Evolutionary conservation across 371 early-diverging fungal genomes (phyloP), one percentile per base, ranked within the genome.

Genomic region (Apophysomyces ossiformis): DNA sequence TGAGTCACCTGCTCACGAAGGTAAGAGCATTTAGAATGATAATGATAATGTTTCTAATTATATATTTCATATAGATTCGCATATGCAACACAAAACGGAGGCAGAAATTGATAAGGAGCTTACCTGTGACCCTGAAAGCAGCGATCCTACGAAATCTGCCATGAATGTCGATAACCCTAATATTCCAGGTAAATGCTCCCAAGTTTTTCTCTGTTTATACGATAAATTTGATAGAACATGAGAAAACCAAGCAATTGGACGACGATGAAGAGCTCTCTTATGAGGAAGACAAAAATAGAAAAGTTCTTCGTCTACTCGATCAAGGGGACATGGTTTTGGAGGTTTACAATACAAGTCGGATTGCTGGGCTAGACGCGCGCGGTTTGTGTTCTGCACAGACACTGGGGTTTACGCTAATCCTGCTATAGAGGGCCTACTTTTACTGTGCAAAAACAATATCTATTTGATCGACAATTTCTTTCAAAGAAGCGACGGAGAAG

Each of bases 401-500:
- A 9, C 16, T 39, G n/a, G 7, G 15, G 4, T 45, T 21, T 15
- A 7, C 60, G 36, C 39, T 43, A 11, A 50, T 21, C 0, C 21
- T 50, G 11, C 37, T 47, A 66, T 72, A 70, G 93, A 93, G 70
- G 91, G 93, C 0, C 64, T 93, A 12, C 72, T 91, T 15, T 57
- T 93, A 1, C 72, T 93, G 1, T 90, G 92, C 72, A 89, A 89
- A 54, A 77, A 88, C 56, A 89, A 91, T 64, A 82, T 93, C 58
- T 92, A 92, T 59, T 67, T 93, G 37, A 86, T 93, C 44, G 91
- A 93, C 69, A 89, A 90, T 68, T 93, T 90, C 68, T 89, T 91
- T 69, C 87, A 88, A 57, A 76, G 86, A 18, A 59, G 66, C 37
- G 90, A 92, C 63, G 91, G 90, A 7, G 92, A 93, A 69, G 86